phyloP scores from a whole-genome alignment of 768 basidiomycete genomes.

The Galerina sulciceps region DNA sequence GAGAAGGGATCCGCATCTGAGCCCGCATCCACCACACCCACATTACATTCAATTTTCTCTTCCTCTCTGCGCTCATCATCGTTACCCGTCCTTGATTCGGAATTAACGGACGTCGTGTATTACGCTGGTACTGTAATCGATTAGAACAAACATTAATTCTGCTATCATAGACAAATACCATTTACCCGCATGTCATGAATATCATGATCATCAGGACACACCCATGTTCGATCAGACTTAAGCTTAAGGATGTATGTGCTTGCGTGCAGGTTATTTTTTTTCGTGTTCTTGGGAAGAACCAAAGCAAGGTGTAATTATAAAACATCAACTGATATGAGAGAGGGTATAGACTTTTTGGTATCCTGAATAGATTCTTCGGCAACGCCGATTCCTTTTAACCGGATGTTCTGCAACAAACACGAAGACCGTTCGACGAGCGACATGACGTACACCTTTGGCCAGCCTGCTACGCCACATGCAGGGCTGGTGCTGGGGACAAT shows the following conservation, averaged over 20 bases:
- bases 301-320: not conserved
- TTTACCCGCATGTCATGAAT: not conserved
- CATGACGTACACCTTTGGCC: slow-evolving; percentile 20
- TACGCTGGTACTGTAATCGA: slow-evolving; percentile 30
- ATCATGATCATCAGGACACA: slow-evolving; percentile 1
- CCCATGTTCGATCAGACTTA: not conserved
- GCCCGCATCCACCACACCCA: not conserved
- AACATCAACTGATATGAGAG: slow-evolving; percentile 6
- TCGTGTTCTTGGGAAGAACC: not conserved
- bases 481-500: slow-evolving; percentile 26
- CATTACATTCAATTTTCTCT: not conserved
- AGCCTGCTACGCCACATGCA: slow-evolving; percentile 19
- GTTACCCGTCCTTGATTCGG: slow-evolving; percentile 5
- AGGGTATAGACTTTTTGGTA: slow-evolving; percentile 8
- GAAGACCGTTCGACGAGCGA: slow-evolving; percentile 26
- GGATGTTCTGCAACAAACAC: slow-evolving; percentile 14
- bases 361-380: slow-evolving; percentile 10
- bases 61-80: not conserved
- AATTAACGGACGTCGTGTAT: slow-evolving; percentile 25
- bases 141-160: slow-evolving; percentile 18
- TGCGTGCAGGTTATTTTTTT: not conserved
- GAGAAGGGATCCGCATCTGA: not conserved
- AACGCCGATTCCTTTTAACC: slow-evolving; percentile 16
- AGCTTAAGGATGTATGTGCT: too few relatives aligned
- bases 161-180: slow-evolving; percentile 12